Conservation (phyloP, 2,329 filamentous ascomycete genomes). For the Stagonosporopsis vannaccii region DNA sequence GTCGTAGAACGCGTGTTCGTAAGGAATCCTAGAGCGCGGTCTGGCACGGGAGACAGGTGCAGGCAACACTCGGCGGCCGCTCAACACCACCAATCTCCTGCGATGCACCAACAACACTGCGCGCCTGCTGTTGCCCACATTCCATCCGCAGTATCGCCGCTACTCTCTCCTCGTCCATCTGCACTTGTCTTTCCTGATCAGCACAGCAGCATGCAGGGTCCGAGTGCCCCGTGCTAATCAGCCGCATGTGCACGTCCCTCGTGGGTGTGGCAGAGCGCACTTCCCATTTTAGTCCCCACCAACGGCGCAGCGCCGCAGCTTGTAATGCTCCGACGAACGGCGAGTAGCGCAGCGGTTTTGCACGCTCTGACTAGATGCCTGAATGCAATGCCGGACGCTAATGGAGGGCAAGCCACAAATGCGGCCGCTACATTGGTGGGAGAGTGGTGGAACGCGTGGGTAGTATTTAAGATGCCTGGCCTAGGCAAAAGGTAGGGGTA, state of each 20-base stretch:
- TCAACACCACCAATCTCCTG: not conserved
- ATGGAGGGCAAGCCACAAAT: conserved; percentile 15
- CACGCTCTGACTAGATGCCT: conserved; percentile 18
- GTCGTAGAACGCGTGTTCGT: conserved; percentile 5
- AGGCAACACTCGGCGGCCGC: conserved; percentile 12
- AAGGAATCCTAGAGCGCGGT: not conserved
- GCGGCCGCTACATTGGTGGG: conserved; percentile 12
- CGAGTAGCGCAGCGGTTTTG: conserved; percentile 10
- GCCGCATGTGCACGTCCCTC: conserved; percentile 16
- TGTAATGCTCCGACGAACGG: conserved; percentile 19
- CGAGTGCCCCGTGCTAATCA: conserved; percentile 7
- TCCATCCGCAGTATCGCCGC: conserved; percentile 6
- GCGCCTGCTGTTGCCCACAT: not conserved
- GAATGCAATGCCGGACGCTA: conserved; percentile 14
- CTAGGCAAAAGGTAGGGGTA: conserved; percentile 11
- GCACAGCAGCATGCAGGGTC: conserved; percentile 8
- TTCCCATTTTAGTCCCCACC: conserved; percentile 10
- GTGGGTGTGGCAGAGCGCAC: conserved; percentile 11
- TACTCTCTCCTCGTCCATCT: not conserved
- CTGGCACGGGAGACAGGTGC: not conserved
- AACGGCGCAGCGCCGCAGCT: conserved; percentile 15
- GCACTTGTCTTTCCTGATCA: conserved; percentile 10
- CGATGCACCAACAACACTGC: conserved; percentile 4
- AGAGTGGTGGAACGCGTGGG: conserved; percentile 13
- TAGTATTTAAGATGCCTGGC: conserved; percentile 21